These are phyloP conservation scores for Hura crepitans DNA, from an alignment of 441 rosid genomes.

Conservation along the genomic window DNA sequence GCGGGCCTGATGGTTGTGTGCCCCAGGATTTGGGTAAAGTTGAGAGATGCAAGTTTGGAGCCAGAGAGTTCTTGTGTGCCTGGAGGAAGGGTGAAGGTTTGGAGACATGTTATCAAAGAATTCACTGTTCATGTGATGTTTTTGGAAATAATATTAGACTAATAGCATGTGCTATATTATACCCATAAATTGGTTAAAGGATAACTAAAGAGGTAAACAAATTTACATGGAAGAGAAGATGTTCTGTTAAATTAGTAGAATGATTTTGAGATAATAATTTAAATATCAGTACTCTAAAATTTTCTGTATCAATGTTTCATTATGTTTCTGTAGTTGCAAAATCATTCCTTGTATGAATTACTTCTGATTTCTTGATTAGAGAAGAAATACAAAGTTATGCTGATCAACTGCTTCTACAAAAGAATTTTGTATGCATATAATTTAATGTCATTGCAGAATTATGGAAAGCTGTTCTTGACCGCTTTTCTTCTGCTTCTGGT, in stretches of 20 bases:
- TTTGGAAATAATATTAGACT: background rate
- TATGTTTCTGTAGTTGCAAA: background rate
- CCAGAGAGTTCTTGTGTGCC: background rate
- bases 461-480: slow-evolving; percentile 8
- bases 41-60: background rate
- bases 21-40: background rate
- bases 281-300: background rate
- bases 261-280: background rate
- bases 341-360: background rate
- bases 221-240: background rate
- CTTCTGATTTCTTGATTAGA: background rate
- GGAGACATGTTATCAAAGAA: too few species aligned
- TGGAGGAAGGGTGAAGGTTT: background rate
- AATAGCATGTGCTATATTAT: background rate
- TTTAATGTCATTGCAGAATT: slow-evolving; percentile 1
- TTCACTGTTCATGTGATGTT: background rate
- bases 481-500: slow-evolving; percentile 13
- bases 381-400: background rate
- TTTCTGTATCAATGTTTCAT: background rate
- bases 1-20: background rate
- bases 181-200: too few species aligned
- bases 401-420: background rate
- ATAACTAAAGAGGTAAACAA: too few species aligned
- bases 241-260: background rate
- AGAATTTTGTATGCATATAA: background rate